Evolutionary conservation across 2,329 filamentous ascomycete genomes (phyloP).

Genomic region (Fusarium graminum): DNA sequence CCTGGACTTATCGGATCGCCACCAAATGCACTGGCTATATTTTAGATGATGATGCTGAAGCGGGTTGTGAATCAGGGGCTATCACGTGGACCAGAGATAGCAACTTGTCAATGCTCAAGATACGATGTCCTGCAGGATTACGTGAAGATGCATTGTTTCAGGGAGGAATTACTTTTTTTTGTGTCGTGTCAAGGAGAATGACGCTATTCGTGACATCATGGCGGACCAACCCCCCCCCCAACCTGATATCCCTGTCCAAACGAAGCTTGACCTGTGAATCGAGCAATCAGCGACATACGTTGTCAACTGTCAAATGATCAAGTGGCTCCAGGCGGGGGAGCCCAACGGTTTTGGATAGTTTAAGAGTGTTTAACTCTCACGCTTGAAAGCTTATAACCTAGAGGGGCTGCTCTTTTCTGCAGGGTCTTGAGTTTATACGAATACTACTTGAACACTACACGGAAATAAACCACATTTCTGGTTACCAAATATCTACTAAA

Average conservation of each 20-base stretch:
- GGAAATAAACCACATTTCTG: not conserved
- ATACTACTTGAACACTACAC: not conserved
- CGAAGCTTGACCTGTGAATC: constrained; percentile 21
- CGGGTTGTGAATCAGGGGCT: too few relatives aligned
- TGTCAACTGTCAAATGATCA: constrained; percentile 1
- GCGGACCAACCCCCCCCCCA: constrained; percentile 19
- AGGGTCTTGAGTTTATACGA: not conserved
- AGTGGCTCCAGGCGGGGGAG: constrained; percentile 17
- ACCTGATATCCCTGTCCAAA: constrained; percentile 23
- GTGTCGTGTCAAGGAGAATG: constrained; percentile 19
- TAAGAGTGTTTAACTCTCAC: not conserved
- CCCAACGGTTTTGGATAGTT: constrained; percentile 11
- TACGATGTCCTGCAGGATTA: constrained; percentile 18
- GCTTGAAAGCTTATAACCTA: constrained; percentile 25
- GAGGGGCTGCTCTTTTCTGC: constrained; percentile 4
- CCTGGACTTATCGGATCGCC: constrained; percentile 37
- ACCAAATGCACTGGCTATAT: constrained; percentile 45
- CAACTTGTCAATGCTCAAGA: not conserved
- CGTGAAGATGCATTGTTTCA: constrained; percentile 18
- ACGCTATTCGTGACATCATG: constrained; percentile 48
- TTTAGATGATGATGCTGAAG: constrained; percentile 17
- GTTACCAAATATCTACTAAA: not conserved
- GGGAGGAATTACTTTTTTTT: constrained; percentile 21
- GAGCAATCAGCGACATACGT: constrained; percentile 12
- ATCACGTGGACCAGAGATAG: too few relatives aligned